Percentiles rank a stretch among this genome's conserved stretches.
phyloP scores from a whole-genome alignment of 2,329 filamentous ascomycete genomes.

The Nemania sp. region DNA sequence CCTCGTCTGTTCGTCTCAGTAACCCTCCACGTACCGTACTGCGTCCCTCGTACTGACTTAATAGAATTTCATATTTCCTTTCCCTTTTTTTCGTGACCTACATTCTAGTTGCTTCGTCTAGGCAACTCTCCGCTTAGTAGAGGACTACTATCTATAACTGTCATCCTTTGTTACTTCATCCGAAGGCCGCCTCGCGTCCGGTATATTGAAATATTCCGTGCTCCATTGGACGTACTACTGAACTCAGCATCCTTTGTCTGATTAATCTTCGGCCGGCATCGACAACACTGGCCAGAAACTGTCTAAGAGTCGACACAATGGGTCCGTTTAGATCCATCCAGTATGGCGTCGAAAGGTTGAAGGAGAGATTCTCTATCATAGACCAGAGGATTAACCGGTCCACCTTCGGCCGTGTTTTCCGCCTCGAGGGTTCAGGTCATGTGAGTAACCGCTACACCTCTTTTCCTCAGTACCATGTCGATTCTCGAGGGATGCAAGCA shows the following conservation, averaged over 20 bases:
- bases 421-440: conserved; percentile 73
- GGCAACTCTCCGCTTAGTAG: not conserved
- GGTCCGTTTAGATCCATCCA: conserved; percentile 27
- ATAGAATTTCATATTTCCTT: not conserved
- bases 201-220: not conserved
- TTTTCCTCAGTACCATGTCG: conserved; percentile 7
- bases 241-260: not conserved
- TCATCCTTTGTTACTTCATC: conserved; percentile 2
- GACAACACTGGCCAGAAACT: not conserved
- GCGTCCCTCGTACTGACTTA: conserved; percentile 10
- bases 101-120: not conserved
- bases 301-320: conserved; percentile 26
- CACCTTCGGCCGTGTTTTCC: conserved; percentile 68
- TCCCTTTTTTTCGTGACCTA: not conserved
- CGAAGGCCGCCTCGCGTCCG: not conserved
- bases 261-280: not conserved
- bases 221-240: not conserved
- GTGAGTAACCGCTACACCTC: conserved; percentile 56
- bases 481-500: not conserved
- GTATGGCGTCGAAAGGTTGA: conserved; percentile 36
- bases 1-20: conserved; percentile 4
- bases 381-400: conserved; percentile 52
- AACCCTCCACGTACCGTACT: not conserved
- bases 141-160: conserved; percentile 7
- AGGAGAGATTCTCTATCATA: conserved; percentile 40